Evolutionary conservation across 441 rosid species (phyloP).

Genomic region (Croton laevigatus): DNA sequence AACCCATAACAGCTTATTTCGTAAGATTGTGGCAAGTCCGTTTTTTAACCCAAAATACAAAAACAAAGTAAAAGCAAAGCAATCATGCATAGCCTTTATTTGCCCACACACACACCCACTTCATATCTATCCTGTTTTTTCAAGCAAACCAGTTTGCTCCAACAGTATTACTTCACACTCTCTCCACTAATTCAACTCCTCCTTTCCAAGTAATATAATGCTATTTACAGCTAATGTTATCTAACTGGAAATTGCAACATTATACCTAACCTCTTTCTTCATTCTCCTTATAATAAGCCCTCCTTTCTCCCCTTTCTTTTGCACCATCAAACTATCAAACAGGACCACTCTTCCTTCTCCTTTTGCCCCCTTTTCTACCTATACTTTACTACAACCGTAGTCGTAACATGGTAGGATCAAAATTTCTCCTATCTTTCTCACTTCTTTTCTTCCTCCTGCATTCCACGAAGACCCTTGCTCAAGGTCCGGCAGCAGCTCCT

Average conservation of each 20-base stretch:
- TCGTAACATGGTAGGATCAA: conserved; percentile 31
- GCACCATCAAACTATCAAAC: conserved; percentile 15
- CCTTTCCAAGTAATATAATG: conserved; percentile 22
- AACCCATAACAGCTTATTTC: conserved; percentile 12
- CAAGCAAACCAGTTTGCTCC: conserved; percentile 63
- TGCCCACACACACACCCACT: conserved; percentile 25
- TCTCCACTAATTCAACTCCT: conserved; percentile 31
- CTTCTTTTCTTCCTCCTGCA: conserved; percentile 39
- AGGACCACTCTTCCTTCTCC: conserved; percentile 10
- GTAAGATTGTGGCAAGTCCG: conserved; percentile 24
- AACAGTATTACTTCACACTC: conserved; percentile 25
- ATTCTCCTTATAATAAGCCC: conserved; percentile 26
- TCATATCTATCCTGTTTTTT: conserved; percentile 41
- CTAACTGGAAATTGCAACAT: conserved; percentile 25
- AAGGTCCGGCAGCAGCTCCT: conserved; percentile 26
- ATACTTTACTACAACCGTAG: background rate
- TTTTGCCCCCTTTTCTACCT: too few species aligned
- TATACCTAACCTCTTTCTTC: conserved; percentile 30
- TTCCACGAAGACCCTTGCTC: conserved; percentile 33
- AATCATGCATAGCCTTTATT: conserved; percentile 33
- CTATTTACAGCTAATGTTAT: conserved; percentile 22
- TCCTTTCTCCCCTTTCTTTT: conserved; percentile 14
- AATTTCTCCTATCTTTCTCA: conserved; percentile 20
- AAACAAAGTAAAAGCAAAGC: conserved; percentile 32
- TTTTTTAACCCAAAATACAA: conserved; percentile 12